These are phyloP conservation scores for Lomentospora prolificans DNA, from an alignment of 2,329 filamentous ascomycete species.

Conservation along the genomic window DNA sequence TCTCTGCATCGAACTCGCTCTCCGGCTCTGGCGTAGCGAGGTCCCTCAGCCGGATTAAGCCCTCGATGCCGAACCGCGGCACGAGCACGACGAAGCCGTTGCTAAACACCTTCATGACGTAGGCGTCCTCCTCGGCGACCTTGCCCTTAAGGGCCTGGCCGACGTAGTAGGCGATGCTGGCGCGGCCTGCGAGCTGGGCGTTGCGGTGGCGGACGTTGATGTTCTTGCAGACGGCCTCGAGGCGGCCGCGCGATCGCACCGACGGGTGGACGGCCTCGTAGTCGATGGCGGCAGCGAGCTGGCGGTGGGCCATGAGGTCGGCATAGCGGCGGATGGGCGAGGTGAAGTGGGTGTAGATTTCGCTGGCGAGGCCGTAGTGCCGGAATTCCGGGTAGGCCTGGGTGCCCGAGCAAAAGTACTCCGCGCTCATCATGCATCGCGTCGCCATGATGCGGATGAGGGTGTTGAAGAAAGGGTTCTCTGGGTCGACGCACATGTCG, in stretches of 20 bases:
- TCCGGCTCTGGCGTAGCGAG: conserved; percentile 69
- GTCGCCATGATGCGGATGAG: conserved; percentile 95
- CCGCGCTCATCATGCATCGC: conserved; percentile 97
- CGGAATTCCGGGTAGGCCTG: conserved; percentile 90
- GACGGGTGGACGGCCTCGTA: conserved; percentile 81
- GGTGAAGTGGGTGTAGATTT: conserved; percentile 98
- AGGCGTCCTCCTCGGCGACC: conserved; percentile 75
- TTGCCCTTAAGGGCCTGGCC: conserved; percentile 83
- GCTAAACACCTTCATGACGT: conserved; percentile 93
- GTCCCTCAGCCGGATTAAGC: conserved; percentile 77
- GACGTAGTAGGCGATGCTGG: conserved; percentile 95
- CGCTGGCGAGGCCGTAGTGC: conserved; percentile 90
- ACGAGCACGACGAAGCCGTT: conserved; percentile 97
- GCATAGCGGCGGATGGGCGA: conserved; percentile 95
- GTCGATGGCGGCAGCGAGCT: conserved; percentile 89
- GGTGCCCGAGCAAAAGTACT: conserved; percentile 94
- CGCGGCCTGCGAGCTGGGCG: conserved; percentile 87
- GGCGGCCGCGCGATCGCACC: conserved; percentile 69
- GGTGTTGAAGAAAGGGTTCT: conserved; percentile 96
- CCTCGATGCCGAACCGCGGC: conserved; percentile 90
- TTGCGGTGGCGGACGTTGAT: conserved; percentile 97
- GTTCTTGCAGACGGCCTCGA: conserved; percentile 94
- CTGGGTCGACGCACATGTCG: conserved; percentile 68
- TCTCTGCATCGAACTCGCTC: conserved; percentile 74
- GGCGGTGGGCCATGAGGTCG: conserved; percentile 88